A percentile compares a stretch with the other conserved stretches of the same genome.
phyloP scores from a whole-genome alignment of 345 rosid species.

The Pistacia integerrima region DNA sequence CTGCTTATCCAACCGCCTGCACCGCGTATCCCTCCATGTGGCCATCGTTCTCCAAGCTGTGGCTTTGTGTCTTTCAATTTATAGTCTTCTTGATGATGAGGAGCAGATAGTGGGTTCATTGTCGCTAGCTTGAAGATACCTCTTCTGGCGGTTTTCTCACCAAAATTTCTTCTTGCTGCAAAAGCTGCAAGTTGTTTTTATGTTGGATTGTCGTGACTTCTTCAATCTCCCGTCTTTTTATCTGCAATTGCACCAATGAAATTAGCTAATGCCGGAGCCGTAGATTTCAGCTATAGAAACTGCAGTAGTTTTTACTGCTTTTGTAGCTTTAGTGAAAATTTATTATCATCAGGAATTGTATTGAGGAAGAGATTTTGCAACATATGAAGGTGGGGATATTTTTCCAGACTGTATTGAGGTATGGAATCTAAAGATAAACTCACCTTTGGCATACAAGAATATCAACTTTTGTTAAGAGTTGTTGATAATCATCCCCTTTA shows the following conservation, averaged over 20 bases:
- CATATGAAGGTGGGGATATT: not conserved
- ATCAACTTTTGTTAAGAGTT: not conserved
- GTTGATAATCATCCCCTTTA: conserved; percentile 5
- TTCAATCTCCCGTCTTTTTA: not conserved
- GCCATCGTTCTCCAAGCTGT: conserved; percentile 96
- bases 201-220: conserved; percentile 3
- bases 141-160: not conserved
- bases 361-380: conserved; percentile 11
- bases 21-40: conserved; percentile 82
- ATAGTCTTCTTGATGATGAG: conserved; percentile 67
- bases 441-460: conserved; percentile 8
- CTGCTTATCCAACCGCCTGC: conserved; percentile 86
- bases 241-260: not conserved
- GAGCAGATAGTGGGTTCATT: conserved; percentile 59
- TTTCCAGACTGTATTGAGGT: not conserved
- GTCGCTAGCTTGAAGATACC: conserved; percentile 9
- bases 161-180: conserved; percentile 13
- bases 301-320: not conserved
- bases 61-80: conserved; percentile 86
- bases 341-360: not conserved
- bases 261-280: not conserved
- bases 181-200: not conserved
- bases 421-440: not conserved
- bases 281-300: not conserved
- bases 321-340: conserved; percentile 2